Base-by-base conservation (phyloP, 805 yeast genomes). In the Candida xiaguanensis region DNA sequence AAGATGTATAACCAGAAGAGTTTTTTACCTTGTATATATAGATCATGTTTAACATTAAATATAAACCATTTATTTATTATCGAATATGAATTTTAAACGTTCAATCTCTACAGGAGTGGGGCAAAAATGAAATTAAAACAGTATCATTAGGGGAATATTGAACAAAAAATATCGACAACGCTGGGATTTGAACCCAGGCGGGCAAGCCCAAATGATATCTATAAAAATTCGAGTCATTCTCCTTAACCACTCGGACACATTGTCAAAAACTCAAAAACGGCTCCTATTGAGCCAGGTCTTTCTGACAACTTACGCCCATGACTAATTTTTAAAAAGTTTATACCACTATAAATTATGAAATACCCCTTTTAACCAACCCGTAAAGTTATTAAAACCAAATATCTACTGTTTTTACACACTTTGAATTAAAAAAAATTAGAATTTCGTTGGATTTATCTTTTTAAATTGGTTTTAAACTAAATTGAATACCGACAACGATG, bases 111-210 rank as follows among this genome's bases (percentile, higher is more conserved):
- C n/a, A n/a, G n/a, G n/a, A 6, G 32, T 26, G 16, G 13, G n/a
- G 22, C 12, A 39, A 34, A 39, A 52, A n/a, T n/a, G n/a, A n/a
- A n/a, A n/a, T n/a, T n/a, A n/a, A n/a, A n/a, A n/a, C n/a, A n/a
- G n/a, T n/a, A n/a, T n/a, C n/a, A n/a, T n/a, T n/a, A n/a, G n/a
- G n/a, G n/a, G n/a, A n/a, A n/a, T n/a, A n/a, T n/a, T n/a, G n/a
- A n/a, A n/a, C n/a, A 56, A 56, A 50, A 52, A 50, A 56, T 50
- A 44, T 36, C 70, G 70, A 64, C 69, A 63, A 57, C 65, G 55
- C 67, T 68, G 63, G 69, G 70, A 63, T 60, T 64, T 66, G 70
- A 64, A 63, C 69, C 69, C 62, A 66, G 67, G 69, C 67, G 69
- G 66, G 69, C 43, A 53, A 61, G 48, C 69, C 66, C 67, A 63